These are phyloP conservation scores for Mycena galericulata DNA, from an alignment of 768 basidiomycete genomes.

Conservation along the genomic window DNA sequence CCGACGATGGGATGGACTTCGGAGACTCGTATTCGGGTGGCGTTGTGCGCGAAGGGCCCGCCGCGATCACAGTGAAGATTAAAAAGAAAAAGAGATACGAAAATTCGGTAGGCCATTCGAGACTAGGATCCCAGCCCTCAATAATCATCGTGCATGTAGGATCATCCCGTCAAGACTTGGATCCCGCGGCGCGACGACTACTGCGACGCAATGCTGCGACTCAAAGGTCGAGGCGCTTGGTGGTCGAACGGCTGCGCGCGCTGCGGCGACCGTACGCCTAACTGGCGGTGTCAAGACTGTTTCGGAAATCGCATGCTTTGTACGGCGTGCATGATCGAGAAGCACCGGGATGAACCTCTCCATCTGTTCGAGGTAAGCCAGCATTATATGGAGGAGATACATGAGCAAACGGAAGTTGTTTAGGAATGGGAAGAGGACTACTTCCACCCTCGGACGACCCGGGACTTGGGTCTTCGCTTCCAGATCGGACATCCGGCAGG, in stretches of 20 bases:
- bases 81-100: too few relatives aligned
- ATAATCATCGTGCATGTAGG: too few relatives aligned
- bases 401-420: neutral
- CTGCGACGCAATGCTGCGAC: conserved; percentile 27
- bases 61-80: too few relatives aligned
- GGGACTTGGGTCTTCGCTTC: conserved; percentile 16
- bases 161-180: neutral
- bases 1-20: too few relatives aligned
- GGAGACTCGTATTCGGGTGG: too few relatives aligned
- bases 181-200: conserved; percentile 17
- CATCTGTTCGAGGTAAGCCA: conserved; percentile 36
- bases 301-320: conserved; percentile 25
- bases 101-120: too few relatives aligned
- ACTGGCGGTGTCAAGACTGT: conserved; percentile 34
- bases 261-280: neutral
- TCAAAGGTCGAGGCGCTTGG: conserved; percentile 35
- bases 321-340: conserved; percentile 24
- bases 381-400: too few relatives aligned
- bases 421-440: conserved; percentile 37
- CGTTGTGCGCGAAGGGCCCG: too few relatives aligned
- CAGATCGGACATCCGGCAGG: conserved; percentile 38
- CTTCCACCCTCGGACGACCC: conserved; percentile 25
- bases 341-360: conserved; percentile 29
- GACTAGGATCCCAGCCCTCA: too few relatives aligned
- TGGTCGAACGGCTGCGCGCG: conserved; percentile 24